These are phyloP conservation scores for Auricularia sp. DNA, from an alignment of 768 basidiomycete species.

Conservation along the genomic window DNA sequence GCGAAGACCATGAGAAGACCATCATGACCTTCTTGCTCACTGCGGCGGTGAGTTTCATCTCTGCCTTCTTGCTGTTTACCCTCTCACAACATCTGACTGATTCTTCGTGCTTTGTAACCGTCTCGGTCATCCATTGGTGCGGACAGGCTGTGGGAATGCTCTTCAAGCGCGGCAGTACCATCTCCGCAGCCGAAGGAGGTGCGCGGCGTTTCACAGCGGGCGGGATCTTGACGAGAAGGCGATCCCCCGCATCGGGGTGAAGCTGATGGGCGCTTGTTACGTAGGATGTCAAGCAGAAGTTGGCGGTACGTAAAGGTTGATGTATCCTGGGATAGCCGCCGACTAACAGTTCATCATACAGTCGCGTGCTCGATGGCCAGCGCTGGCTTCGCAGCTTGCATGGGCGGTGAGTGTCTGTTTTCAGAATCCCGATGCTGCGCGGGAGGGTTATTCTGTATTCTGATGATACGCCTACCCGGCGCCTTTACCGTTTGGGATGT, in stretches of 20 bases:
- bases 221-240: neutral
- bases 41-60: constrained; percentile 53
- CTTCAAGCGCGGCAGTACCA: constrained; percentile 94
- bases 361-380: constrained; percentile 96
- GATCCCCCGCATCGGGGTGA: neutral
- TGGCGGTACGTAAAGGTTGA: constrained; percentile 46
- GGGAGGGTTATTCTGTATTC: no score
- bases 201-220: constrained; percentile 4
- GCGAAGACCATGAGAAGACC: constrained; percentile 82
- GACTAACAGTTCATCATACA: constrained; percentile 13
- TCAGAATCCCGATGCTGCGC: constrained; percentile 1
- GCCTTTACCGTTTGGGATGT: no score
- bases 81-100: neutral
- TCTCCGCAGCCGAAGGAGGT: constrained; percentile 91
- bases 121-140: constrained; percentile 6
- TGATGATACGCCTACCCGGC: no score
- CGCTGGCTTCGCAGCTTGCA: constrained; percentile 87
- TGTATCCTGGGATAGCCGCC: constrained; percentile 1
- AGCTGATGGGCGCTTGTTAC: neutral
- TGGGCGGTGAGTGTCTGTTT: constrained; percentile 56
- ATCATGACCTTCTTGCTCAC: constrained; percentile 85
- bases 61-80: neutral
- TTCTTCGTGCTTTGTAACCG: neutral
- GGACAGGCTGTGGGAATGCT: constrained; percentile 82
- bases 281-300: constrained; percentile 80